Base-by-base conservation (phyloP, 192 early-diverging fungal genomes). In the Phycomyces nitens region DNA sequence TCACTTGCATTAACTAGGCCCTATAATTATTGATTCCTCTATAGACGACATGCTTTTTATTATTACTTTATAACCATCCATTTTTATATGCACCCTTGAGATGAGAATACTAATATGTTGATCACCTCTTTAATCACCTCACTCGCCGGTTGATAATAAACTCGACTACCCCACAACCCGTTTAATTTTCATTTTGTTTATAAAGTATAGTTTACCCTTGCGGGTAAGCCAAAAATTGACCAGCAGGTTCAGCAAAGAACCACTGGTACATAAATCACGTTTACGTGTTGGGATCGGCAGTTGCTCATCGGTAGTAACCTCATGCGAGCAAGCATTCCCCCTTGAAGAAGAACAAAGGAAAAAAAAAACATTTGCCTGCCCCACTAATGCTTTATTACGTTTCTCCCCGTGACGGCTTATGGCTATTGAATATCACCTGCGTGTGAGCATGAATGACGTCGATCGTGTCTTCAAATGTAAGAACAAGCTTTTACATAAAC, bases 181-280 rank as follows among this genome's bases (percentile, higher is more conserved):
- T 49, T 18, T 49, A 5, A 52, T 49, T 49, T 51, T 49, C 43
- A 26, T 58, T 38, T 51, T 50, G 5, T 50, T 47, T 47, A 47
- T 14, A 47, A 3, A 61, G 12, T 47, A 18, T 44, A 18, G n/a
- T n/a, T n/a, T 61, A 16, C 12, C 16, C 60, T 50, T 38, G 51
- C 56, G 59, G 44, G 64, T 27, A 47, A 55, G 49, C 57, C 66
- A 68, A 68, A 68, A 68, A 68, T 68, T 68, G 66, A 68, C 53
- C 58, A 61, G 57, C 29, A 49, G 55, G 53, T 56, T 26, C 50
- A 60, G 27, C 26, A 59, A 53, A 14, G 20, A 53, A 24, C 49
- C 49, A 27, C 22, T 62, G 18, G 24, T 26, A 62, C 20, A 38
- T 20, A 38, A 55, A 50, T 34, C 29, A 34, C 29, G 29, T 18